Evolutionary conservation across 805 yeast genomes (phyloP).

Genomic region (Debaryomyces prosopidis): DNA sequence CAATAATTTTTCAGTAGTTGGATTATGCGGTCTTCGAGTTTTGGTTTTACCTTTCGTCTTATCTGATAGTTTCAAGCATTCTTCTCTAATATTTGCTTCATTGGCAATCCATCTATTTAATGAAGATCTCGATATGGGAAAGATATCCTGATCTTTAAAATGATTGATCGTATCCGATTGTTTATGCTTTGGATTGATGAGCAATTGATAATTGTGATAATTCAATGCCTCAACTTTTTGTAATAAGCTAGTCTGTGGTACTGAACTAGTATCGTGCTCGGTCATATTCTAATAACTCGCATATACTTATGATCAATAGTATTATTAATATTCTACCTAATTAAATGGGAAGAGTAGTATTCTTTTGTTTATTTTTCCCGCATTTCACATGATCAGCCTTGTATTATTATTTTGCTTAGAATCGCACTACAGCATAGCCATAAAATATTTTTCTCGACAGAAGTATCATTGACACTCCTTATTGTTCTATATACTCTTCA

Average conservation of each 20-base stretch:
- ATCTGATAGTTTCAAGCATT: slow-evolving; percentile 5
- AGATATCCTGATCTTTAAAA: slow-evolving; percentile 10
- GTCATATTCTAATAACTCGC: neutral
- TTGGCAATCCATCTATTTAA: slow-evolving; percentile 18
- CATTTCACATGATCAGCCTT: neutral
- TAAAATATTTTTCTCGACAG: too few relatives aligned
- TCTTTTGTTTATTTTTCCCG: neutral
- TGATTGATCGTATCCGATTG: slow-evolving; percentile 18
- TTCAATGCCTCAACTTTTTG: slow-evolving; percentile 16
- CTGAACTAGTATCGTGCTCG: slow-evolving; percentile 4
- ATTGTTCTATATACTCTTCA: too few relatives aligned
- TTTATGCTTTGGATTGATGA: slow-evolving; percentile 17
- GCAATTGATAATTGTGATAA: slow-evolving; percentile 19
- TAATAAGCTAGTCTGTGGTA: slow-evolving; percentile 7
- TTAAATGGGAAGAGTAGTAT: neutral
- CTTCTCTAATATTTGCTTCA: slow-evolving; percentile 10
- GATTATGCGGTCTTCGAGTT: slow-evolving; percentile 4
- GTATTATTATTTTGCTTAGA: too few relatives aligned
- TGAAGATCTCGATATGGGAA: slow-evolving; percentile 15
- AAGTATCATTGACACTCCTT: too few relatives aligned
- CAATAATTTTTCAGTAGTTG: slow-evolving; percentile 4
- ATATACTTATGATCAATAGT: neutral
- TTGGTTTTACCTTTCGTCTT: slow-evolving; percentile 4
- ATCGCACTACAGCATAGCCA: too few relatives aligned
- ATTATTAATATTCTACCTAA: neutral